Conservation (phyloP, 129 eudicot species). For the Silybum marianum region DNA sequence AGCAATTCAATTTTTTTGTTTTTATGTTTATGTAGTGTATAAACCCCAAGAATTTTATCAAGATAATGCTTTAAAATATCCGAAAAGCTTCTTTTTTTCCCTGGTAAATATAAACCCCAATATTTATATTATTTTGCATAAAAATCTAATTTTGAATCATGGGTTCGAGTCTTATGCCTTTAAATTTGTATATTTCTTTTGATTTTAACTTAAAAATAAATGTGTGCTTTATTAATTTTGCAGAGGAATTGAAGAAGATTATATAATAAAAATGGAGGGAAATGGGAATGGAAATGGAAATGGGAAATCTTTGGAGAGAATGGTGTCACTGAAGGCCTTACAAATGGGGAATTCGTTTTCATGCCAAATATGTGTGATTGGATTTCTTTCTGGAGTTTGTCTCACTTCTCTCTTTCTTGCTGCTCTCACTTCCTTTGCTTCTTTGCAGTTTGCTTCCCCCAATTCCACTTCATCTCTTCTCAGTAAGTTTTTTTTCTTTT, state of each 20-base stretch:
- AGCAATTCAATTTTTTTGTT: neutral
- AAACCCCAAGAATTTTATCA: neutral
- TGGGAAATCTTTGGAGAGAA: constrained; percentile 78
- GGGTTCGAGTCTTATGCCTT: neutral
- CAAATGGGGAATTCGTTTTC: constrained; percentile 85
- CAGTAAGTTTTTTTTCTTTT: constrained; percentile 46
- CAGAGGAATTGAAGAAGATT: neutral
- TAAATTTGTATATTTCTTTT: neutral
- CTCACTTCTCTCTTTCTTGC: constrained; percentile 85
- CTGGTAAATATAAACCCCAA: neutral
- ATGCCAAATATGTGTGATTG: constrained; percentile 88
- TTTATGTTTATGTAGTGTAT: neutral
- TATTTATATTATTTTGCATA: neutral
- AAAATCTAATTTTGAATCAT: neutral
- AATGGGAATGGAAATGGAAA: constrained; percentile 30
- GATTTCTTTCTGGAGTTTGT: constrained; percentile 87
- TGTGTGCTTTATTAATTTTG: neutral
- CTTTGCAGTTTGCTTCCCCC: constrained; percentile 37
- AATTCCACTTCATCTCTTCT: constrained; percentile 42
- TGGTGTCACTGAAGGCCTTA: constrained; percentile 77
- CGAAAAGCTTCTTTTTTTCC: neutral
- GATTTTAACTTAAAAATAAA: neutral
- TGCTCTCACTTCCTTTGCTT: constrained; percentile 77
- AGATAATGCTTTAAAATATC: neutral
- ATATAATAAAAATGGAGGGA: constrained; percentile 35